Percentiles rank a stretch among this genome's conserved stretches.
phyloP scores from a whole-genome alignment of 1,284 basidiomycete species.

The Singerocomus rubriflavus region DNA sequence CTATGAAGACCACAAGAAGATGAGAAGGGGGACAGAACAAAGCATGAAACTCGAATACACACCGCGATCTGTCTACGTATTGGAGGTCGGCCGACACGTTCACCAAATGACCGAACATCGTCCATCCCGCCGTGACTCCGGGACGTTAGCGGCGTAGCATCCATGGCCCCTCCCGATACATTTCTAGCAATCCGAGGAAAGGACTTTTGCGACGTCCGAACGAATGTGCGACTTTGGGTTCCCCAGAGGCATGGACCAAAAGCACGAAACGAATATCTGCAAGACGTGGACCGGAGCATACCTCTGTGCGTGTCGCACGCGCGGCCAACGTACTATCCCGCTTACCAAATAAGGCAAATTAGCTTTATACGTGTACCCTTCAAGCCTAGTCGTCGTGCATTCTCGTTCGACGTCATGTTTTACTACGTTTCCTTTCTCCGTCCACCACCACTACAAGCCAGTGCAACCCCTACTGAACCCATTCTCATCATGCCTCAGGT shows the following conservation, averaged over 20 bases:
- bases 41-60: slow-evolving; percentile 11
- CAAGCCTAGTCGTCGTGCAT: too few species aligned
- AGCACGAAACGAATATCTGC: slow-evolving; percentile 20
- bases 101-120: slow-evolving; percentile 34
- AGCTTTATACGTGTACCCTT: too few species aligned
- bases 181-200: slow-evolving; percentile 25
- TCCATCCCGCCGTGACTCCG: slow-evolving; percentile 22
- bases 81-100: slow-evolving; percentile 35
- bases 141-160: slow-evolving; percentile 19
- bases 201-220: slow-evolving; percentile 17
- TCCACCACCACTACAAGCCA: slow-evolving; percentile 57
- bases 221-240: slow-evolving; percentile 19
- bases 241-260: slow-evolving; percentile 13
- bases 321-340: background rate
- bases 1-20: slow-evolving; percentile 19
- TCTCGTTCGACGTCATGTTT: slow-evolving; percentile 48
- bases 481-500: slow-evolving; percentile 69
- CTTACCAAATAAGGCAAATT: slow-evolving; percentile 4
- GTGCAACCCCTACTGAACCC: slow-evolving; percentile 33
- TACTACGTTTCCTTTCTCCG: slow-evolving; percentile 77
- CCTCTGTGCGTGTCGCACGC: background rate
- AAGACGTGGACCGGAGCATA: slow-evolving; percentile 27
- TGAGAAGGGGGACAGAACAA: background rate
- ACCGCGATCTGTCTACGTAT: slow-evolving; percentile 41
- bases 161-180: slow-evolving; percentile 2